These are phyloP conservation scores for Diaporthe sp. DNA, from an alignment of 2,329 filamentous ascomycete genomes.

Conservation along the genomic window DNA sequence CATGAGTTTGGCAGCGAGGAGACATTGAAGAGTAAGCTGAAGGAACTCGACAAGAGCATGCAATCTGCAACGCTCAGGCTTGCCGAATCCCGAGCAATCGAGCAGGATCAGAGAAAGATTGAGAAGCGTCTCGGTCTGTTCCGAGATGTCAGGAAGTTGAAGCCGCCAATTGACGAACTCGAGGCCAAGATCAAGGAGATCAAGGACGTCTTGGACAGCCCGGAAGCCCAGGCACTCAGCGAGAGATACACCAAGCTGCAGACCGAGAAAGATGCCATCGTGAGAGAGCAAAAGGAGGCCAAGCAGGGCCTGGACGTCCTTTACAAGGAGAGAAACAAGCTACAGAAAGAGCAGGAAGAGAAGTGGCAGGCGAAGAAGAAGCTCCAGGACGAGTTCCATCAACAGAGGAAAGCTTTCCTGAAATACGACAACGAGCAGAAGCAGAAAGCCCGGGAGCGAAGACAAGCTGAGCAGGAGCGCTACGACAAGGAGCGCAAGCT, in stretches of 20 bases:
- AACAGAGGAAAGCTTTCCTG: slow-evolving; percentile 83
- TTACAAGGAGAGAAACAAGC: slow-evolving; percentile 86
- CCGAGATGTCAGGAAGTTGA: neutral
- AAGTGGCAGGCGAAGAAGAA: slow-evolving; percentile 86
- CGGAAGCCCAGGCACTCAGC: slow-evolving; percentile 87
- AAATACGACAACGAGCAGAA: slow-evolving; percentile 88
- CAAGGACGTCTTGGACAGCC: slow-evolving; percentile 90
- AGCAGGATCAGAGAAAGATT: slow-evolving; percentile 84
- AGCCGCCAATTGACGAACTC: slow-evolving; percentile 77
- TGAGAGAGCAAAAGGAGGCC: slow-evolving; percentile 89
- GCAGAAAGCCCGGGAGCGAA: slow-evolving; percentile 80
- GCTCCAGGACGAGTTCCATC: slow-evolving; percentile 90
- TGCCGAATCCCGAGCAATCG: slow-evolving; percentile 96
- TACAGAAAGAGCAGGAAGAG: slow-evolving; percentile 87
- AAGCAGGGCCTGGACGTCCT: slow-evolving; percentile 90
- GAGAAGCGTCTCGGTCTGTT: slow-evolving; percentile 51
- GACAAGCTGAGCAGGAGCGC: slow-evolving; percentile 83
- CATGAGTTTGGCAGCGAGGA: slow-evolving; percentile 56
- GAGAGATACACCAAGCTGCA: slow-evolving; percentile 89
- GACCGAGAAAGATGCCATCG: slow-evolving; percentile 89
- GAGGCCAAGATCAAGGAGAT: slow-evolving; percentile 90
- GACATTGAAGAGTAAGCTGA: slow-evolving; percentile 88
- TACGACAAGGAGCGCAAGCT: slow-evolving; percentile 79
- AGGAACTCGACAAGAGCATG: slow-evolving; percentile 75
- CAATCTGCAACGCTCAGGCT: slow-evolving; percentile 79